phyloP scores from a whole-genome alignment of 179 eudicot genomes.

The Silene vulgaris region DNA sequence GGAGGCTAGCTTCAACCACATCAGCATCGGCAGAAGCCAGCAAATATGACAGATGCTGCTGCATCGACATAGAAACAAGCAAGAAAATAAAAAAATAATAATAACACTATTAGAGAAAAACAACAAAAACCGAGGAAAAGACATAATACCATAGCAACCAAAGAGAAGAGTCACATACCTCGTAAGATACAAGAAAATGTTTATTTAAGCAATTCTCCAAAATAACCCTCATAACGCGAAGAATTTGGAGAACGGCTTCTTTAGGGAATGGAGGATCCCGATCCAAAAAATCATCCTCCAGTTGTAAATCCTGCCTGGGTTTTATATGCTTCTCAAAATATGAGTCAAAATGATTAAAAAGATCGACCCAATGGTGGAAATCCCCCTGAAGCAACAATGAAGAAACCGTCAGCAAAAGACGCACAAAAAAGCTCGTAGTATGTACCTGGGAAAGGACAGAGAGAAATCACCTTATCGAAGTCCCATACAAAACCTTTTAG shows the following conservation, averaged over 20 bases:
- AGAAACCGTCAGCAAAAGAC: constrained; percentile 25
- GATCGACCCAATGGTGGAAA: constrained; percentile 95
- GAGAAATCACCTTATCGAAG: constrained; percentile 70
- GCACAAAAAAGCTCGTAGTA: neutral
- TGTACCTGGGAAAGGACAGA: constrained; percentile 4
- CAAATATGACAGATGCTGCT: constrained; percentile 80
- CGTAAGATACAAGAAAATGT: constrained; percentile 84
- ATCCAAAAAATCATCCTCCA: constrained; percentile 70
- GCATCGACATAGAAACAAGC: constrained; percentile 28
- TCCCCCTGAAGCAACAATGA: constrained; percentile 69
- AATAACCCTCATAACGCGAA: constrained; percentile 75
- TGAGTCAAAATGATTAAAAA: constrained; percentile 85
- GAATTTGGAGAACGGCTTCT: constrained; percentile 85
- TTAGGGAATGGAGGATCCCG: constrained; percentile 87
- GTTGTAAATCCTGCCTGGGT: constrained; percentile 78
- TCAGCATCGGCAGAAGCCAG: constrained; percentile 92
- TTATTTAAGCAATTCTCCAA: constrained; percentile 91
- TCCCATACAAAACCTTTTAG: constrained; percentile 83
- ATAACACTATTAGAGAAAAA: neutral
- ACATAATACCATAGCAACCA: constrained; percentile 3
- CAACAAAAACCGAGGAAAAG: neutral
- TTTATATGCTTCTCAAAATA: constrained; percentile 84
- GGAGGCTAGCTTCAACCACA: constrained; percentile 92
- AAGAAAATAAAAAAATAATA: neutral
- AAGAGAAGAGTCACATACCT: constrained; percentile 45